Evolutionary conservation across 805 yeast genomes (phyloP).

Genomic region (Phaffomyces antillensis): DNA sequence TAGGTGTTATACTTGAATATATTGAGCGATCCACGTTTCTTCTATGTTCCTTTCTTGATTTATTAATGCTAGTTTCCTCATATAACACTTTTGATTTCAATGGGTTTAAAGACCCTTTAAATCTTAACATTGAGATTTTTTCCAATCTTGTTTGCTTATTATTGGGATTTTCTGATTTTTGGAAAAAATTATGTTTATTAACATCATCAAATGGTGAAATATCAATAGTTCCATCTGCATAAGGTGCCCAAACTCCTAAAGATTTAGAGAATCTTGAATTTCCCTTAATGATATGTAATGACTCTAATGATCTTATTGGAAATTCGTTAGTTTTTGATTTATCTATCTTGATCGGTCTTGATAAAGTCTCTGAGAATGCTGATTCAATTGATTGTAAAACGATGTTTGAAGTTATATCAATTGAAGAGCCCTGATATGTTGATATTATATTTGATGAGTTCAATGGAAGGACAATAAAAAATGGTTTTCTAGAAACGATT

Average conservation of each 20-base stretch:
- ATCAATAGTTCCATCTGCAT: slow-evolving; percentile 64
- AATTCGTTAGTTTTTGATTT: slow-evolving; percentile 18
- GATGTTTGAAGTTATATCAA: slow-evolving; percentile 41
- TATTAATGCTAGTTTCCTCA: slow-evolving; percentile 25
- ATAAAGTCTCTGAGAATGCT: slow-evolving; percentile 37
- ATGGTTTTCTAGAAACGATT: slow-evolving; percentile 51
- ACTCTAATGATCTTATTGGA: slow-evolving; percentile 38
- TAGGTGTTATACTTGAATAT: slow-evolving; percentile 51
- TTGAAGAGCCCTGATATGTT: slow-evolving; percentile 18
- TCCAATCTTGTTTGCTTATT: slow-evolving; percentile 24
- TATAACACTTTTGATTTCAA: slow-evolving; percentile 30
- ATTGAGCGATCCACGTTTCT: slow-evolving; percentile 22
- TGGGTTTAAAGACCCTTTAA: slow-evolving; percentile 47
- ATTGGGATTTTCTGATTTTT: slow-evolving; percentile 5
- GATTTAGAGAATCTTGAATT: slow-evolving; percentile 54
- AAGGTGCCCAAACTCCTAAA: slow-evolving; percentile 66
- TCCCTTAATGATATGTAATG: slow-evolving; percentile 54
- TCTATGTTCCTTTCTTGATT: slow-evolving; percentile 5
- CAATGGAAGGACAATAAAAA: slow-evolving; percentile 58
- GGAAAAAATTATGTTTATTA: slow-evolving; percentile 34
- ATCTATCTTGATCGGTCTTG: slow-evolving; percentile 33
- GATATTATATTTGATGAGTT: slow-evolving; percentile 56
- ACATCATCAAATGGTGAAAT: slow-evolving; percentile 49
- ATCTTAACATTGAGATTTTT: slow-evolving; percentile 46
- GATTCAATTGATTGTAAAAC: slow-evolving; percentile 56